Evolutionary conservation across 306 rosid genomes (phyloP).

Genomic region (Vicia sativa): DNA sequence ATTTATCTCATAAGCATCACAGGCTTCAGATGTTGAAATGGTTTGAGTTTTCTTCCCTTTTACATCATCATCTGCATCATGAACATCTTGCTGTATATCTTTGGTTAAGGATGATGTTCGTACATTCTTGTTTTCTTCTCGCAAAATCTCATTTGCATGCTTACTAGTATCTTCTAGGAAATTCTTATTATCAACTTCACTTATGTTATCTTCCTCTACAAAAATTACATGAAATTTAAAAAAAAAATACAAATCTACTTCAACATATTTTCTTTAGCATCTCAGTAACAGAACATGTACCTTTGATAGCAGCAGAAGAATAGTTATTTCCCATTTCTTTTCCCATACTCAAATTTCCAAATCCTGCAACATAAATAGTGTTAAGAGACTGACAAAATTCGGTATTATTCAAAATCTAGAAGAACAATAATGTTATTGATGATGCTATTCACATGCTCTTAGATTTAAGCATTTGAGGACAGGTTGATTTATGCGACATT

Average conservation of each 20-base stretch:
- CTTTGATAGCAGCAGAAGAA: constrained; percentile 64
- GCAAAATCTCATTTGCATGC: constrained; percentile 35
- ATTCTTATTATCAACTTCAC: constrained; percentile 36
- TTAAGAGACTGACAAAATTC: constrained; percentile 28
- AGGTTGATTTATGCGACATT: constrained; percentile 44
- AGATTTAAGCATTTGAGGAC: constrained; percentile 45
- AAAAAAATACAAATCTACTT: constrained; percentile 7
- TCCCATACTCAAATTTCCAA: constrained; percentile 67
- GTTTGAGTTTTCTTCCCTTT: constrained; percentile 40
- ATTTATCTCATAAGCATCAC: constrained; percentile 22
- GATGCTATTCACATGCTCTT: constrained; percentile 57
- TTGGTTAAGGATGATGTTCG: constrained; percentile 31
- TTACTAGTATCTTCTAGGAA: constrained; percentile 29
- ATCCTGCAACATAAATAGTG: constrained; percentile 59
- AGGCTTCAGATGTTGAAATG: constrained; percentile 39
- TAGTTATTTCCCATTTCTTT: constrained; percentile 89
- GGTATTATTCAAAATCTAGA: constrained; percentile 22
- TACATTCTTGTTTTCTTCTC: constrained; percentile 42
- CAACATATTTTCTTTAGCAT: not conserved
- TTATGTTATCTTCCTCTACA: constrained; percentile 63
- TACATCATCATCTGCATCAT: constrained; percentile 35
- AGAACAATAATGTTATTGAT: constrained; percentile 46
- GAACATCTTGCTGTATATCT: constrained; percentile 16
- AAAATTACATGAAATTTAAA: not conserved
- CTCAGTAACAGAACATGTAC: constrained; percentile 43